Percentiles rank a stretch among this genome's conserved stretches.
Evolutionary conservation across 768 basidiomycete species (phyloP).

Genomic region (Auricularia heimuer): DNA sequence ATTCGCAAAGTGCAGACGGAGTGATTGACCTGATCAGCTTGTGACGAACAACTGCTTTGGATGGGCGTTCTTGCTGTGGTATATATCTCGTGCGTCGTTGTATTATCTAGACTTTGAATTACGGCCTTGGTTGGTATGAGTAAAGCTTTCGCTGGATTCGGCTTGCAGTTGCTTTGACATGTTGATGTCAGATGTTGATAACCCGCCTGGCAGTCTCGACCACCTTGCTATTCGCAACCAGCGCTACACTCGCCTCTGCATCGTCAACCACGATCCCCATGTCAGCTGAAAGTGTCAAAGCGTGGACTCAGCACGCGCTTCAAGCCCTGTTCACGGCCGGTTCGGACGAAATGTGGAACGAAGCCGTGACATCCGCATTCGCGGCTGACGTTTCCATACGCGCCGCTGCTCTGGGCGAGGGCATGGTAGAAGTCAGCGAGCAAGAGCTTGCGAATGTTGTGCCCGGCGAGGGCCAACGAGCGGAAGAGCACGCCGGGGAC

Average conservation of each 20-base stretch:
- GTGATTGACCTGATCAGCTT: not conserved
- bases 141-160: no score
- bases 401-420: not conserved
- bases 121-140: no score
- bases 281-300: not conserved
- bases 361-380: not conserved
- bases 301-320: not conserved
- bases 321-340: not conserved
- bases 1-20: constrained; percentile 45
- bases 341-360: not conserved
- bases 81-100: no score
- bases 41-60: no score
- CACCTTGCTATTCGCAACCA: no score
- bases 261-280: not conserved
- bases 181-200: no score
- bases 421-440: not conserved
- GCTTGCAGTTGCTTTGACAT: no score
- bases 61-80: no score
- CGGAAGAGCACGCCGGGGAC: not conserved
- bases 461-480: not conserved
- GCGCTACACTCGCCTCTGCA: no score
- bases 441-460: not conserved
- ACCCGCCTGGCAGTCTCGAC: no score
- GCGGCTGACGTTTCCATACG: not conserved
- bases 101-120: no score